phyloP scores from a whole-genome alignment of 192 early-diverging fungal genomes.

The Cladochytrium replicatum region DNA sequence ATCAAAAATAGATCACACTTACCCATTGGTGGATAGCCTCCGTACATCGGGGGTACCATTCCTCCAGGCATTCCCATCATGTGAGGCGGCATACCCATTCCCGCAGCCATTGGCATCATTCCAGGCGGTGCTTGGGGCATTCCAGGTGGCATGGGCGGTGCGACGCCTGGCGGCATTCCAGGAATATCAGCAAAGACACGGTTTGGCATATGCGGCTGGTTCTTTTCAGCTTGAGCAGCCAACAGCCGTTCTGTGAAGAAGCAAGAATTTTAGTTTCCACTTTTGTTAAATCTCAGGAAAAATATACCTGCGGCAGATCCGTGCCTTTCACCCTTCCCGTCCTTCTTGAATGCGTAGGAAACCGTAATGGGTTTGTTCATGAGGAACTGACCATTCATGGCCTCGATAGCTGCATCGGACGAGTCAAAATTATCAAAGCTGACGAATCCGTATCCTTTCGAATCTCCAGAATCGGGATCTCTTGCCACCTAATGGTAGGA shows the following conservation, averaged over 20 bases:
- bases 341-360: slow-evolving; percentile 94
- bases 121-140: too few species aligned
- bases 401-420: slow-evolving; percentile 92
- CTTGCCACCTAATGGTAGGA: slow-evolving; percentile 48
- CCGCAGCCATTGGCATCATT: too few species aligned
- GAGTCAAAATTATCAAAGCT: slow-evolving; percentile 88
- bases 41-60: too few species aligned
- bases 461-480: slow-evolving; percentile 73
- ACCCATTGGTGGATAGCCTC: too few species aligned
- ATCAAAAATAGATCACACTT: too few species aligned
- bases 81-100: too few species aligned
- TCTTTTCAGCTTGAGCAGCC: slow-evolving; percentile 79
- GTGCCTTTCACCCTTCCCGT: slow-evolving; percentile 94
- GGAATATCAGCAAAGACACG: slow-evolving; percentile 58
- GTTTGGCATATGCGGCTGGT: slow-evolving; percentile 48
- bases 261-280: neutral
- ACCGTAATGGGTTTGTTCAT: slow-evolving; percentile 88
- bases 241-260: slow-evolving; percentile 67
- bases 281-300: neutral
- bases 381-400: slow-evolving; percentile 96
- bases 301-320: slow-evolving; percentile 78
- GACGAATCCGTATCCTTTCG: slow-evolving; percentile 91
- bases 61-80: too few species aligned
- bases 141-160: slow-evolving; percentile 10
- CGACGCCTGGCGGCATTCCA: slow-evolving; percentile 6